phyloP scores from a whole-genome alignment of 163 green algal species.

The Scenedesmus sp. region DNA sequence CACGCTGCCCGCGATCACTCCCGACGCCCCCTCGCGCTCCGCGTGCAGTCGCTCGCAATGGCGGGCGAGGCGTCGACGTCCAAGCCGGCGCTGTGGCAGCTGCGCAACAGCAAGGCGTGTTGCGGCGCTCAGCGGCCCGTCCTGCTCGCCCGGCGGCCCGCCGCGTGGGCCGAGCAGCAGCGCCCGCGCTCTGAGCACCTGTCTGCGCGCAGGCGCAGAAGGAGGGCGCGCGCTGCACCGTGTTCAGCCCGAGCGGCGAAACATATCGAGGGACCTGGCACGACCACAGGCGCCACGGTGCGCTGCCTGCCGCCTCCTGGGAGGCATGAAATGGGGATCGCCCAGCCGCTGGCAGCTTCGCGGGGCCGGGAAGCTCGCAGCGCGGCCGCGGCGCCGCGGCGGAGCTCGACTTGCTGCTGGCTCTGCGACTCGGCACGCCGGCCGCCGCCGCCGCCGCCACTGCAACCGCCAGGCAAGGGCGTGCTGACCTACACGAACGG shows the following conservation, averaged over 20 bases:
- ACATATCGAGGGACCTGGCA: conserved; percentile 70
- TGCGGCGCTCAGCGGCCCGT: too few relatives aligned
- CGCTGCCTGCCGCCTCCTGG: not conserved
- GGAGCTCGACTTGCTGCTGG: not conserved
- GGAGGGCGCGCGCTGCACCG: conserved; percentile 61
- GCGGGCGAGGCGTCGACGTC: conserved; percentile 4
- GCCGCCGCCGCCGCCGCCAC: not conserved
- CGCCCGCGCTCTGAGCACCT: too few relatives aligned
- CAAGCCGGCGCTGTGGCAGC: conserved; percentile 22
- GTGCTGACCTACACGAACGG: conserved; percentile 72
- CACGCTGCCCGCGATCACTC: too few relatives aligned
- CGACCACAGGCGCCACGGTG: conserved; percentile 73
- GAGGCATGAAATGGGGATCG: conserved; percentile 11
- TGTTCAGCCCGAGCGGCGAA: conserved; percentile 66
- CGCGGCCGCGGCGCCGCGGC: too few relatives aligned
- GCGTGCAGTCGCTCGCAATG: conserved; percentile 1
- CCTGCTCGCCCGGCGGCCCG: not conserved
- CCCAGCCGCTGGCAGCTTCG: too few relatives aligned
- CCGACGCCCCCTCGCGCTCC: too few relatives aligned
- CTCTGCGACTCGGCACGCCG: not conserved
- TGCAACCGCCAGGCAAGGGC: conserved; percentile 54
- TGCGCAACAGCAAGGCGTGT: conserved; percentile 30
- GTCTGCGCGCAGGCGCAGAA: conserved; percentile 62
- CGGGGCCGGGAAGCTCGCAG: too few relatives aligned
- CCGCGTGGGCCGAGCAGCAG: not conserved